A percentile compares a stretch with the other conserved stretches of the same genome.
These are phyloP conservation scores for Phytophthora hybrid DNA, from an alignment of 352 stramenopile species.

Conservation along the genomic window DNA sequence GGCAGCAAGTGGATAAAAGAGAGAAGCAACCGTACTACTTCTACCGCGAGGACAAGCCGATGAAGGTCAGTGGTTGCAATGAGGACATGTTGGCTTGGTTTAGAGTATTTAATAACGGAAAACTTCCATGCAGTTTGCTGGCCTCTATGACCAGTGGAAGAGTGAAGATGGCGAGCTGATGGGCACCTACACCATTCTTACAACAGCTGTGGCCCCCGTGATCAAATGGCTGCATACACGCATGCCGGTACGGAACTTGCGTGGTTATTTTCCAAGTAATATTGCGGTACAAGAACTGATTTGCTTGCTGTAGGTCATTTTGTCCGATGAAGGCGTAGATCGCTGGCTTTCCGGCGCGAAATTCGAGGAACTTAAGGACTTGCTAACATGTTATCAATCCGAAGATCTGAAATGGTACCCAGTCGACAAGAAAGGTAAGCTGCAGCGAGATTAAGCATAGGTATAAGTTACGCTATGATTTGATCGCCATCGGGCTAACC, in stretches of 20 bases:
- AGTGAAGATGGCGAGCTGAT: constrained; percentile 72
- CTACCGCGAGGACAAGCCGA: constrained; percentile 46
- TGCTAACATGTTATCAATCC: constrained; percentile 60
- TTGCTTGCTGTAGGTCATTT: constrained; percentile 62
- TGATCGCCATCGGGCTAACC: not conserved
- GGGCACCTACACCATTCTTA: constrained; percentile 91
- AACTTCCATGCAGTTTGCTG: constrained; percentile 68
- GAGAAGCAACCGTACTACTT: constrained; percentile 94
- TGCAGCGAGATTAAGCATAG: not conserved
- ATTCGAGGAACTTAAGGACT: constrained; percentile 63
- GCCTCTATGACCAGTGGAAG: constrained; percentile 86
- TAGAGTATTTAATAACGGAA: constrained; percentile 2
- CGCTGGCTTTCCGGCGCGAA: constrained; percentile 73
- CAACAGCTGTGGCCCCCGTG: constrained; percentile 68
- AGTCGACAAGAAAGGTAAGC: constrained; percentile 75
- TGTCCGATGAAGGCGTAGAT: constrained; percentile 64
- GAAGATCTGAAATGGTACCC: constrained; percentile 78
- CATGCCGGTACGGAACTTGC: constrained; percentile 67
- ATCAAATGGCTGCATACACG: constrained; percentile 89
- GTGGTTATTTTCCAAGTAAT: not conserved
- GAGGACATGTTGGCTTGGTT: not conserved
- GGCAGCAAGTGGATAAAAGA: constrained; percentile 87
- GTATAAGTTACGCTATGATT: not conserved
- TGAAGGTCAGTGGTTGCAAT: constrained; percentile 55
- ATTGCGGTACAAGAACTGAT: no score